Evolutionary conservation across 2,329 filamentous ascomycete species (phyloP).

Genomic region (Phoma herbarum): DNA sequence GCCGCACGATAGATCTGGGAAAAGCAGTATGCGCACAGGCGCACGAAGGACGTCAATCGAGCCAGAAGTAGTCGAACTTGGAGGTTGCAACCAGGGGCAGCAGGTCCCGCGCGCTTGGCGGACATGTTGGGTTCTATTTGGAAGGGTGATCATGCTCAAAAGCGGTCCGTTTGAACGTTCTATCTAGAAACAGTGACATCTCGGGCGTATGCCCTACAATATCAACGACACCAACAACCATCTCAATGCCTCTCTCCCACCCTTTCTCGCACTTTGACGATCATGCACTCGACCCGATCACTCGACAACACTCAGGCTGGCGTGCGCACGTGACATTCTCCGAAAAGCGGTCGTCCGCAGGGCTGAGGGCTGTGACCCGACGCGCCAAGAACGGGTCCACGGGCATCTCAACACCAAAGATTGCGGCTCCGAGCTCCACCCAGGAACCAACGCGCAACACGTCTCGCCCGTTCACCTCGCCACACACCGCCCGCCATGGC

Average conservation of each 20-base stretch:
- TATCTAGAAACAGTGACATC: conserved; percentile 9
- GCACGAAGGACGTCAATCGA: neutral
- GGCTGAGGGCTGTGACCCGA: conserved; percentile 15
- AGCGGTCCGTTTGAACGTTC: conserved; percentile 10
- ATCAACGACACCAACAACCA: conserved; percentile 2
- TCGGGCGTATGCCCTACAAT: conserved; percentile 7
- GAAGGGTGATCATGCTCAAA: conserved; percentile 10
- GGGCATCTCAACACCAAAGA: conserved; percentile 14
- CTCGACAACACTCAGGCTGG: neutral
- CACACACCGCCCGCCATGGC: conserved; percentile 53
- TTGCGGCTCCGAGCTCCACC: conserved; percentile 21
- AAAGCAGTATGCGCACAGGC: conserved; percentile 6
- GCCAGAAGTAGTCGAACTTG: neutral
- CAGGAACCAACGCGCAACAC: conserved; percentile 14
- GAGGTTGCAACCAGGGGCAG: neutral
- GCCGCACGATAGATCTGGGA: conserved; percentile 1
- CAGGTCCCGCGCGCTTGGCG: neutral
- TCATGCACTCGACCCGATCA: neutral
- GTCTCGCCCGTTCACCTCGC: neutral
- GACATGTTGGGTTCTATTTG: neutral
- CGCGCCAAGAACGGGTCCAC: conserved; percentile 1
- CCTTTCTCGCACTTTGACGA: too few species aligned
- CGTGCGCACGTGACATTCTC: conserved; percentile 25
- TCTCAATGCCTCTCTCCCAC: conserved; percentile 1
- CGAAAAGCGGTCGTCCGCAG: conserved; percentile 15